phyloP scores from a whole-genome alignment of 2,329 filamentous ascomycete genomes.

The Alternaria angustiovoidea region DNA sequence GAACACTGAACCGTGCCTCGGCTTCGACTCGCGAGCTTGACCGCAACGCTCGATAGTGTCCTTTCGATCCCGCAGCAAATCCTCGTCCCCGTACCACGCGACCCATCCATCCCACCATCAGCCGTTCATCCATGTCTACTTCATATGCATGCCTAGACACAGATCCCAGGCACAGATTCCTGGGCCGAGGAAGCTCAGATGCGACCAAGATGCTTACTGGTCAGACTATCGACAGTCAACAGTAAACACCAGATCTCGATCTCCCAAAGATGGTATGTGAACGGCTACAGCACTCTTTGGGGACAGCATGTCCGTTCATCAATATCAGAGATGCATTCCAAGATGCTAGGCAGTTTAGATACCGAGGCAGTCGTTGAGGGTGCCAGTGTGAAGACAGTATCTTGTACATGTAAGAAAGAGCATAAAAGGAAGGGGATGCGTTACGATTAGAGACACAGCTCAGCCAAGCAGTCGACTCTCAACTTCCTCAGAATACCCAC shows the following conservation, averaged over 20 bases:
- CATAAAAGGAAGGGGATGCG: not conserved
- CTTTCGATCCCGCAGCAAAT: not conserved
- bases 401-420: not conserved
- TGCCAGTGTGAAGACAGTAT: not conserved
- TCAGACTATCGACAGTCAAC: not conserved
- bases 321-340: not conserved
- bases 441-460: not conserved
- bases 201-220: not conserved
- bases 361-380: not conserved
- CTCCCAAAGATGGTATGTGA: not conserved
- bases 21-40: conserved; percentile 1
- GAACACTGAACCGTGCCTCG: conserved; percentile 3
- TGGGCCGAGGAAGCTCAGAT: conserved; percentile 1
- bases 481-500: not conserved
- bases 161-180: not conserved
- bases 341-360: not conserved
- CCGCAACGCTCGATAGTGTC: not conserved
- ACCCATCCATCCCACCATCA: conserved; percentile 3
- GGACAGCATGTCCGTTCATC: not conserved
- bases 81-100: not conserved
- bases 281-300: conserved; percentile 2
- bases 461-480: not conserved
- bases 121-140: not conserved
- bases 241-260: not conserved
- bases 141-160: not conserved